Evolutionary conservation across 306 rosid genomes (phyloP).

Genomic region (Pyrus bretschneideri): DNA sequence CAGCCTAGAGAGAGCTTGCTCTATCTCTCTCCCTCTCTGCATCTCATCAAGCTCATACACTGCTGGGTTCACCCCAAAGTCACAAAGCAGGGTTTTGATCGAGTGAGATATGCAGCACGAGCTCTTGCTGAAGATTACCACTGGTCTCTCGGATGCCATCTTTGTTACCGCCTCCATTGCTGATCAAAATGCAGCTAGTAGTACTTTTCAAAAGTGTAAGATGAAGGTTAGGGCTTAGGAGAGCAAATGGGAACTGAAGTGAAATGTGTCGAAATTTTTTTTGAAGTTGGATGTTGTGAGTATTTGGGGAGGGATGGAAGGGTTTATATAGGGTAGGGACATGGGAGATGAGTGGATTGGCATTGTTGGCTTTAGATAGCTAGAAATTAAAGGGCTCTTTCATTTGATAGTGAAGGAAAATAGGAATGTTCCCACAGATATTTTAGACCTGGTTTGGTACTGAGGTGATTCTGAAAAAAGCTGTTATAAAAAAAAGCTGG

Average conservation of each 20-base stretch:
- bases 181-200: neutral
- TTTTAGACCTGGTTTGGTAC: too few relatives aligned
- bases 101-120: conserved; percentile 85
- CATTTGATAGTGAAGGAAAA: conserved; percentile 14
- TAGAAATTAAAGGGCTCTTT: neutral
- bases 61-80: conserved; percentile 77
- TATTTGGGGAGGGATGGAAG: conserved; percentile 1
- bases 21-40: conserved; percentile 75
- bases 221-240: neutral
- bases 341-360: conserved; percentile 12
- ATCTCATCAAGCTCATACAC: conserved; percentile 90
- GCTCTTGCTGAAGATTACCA: conserved; percentile 93
- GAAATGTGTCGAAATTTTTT: neutral
- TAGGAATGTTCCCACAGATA: conserved; percentile 30
- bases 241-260: neutral
- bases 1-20: conserved; percentile 65
- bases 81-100: conserved; percentile 68
- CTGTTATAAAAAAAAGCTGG: too few relatives aligned
- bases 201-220: neutral
- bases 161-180: conserved; percentile 62
- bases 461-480: too few relatives aligned
- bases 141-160: conserved; percentile 81
- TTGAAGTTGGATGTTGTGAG: conserved; percentile 9
- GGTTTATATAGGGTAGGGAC: conserved; percentile 60
- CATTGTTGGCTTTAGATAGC: neutral